These are phyloP conservation scores for Saccharomyces paradoxus DNA, from an alignment of 805 yeast species.

Conservation along the genomic window DNA sequence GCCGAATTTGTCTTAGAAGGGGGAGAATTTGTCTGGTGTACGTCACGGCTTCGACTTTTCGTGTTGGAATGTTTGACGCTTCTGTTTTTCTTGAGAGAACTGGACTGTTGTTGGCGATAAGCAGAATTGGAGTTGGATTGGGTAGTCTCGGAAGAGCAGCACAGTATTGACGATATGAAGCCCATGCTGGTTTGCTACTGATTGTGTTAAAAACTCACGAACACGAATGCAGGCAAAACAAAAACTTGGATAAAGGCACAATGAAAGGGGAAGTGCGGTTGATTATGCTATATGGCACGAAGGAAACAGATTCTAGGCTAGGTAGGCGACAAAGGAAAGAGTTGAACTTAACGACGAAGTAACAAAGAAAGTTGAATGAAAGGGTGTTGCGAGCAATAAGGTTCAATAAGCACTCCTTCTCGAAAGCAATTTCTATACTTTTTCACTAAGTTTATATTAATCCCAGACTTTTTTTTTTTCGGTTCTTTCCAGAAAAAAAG, in stretches of 20 bases:
- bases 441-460: background rate
- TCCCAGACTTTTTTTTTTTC: background rate
- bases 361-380: background rate
- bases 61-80: constrained; percentile 5
- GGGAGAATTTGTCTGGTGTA: constrained; percentile 4
- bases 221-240: background rate
- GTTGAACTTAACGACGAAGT: background rate
- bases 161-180: constrained; percentile 5
- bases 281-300: background rate
- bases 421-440: background rate
- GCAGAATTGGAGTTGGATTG: constrained; percentile 6
- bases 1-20: background rate
- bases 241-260: background rate
- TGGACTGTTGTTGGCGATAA: background rate
- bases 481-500: background rate
- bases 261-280: background rate
- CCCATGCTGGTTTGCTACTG: background rate
- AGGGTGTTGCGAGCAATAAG: background rate
- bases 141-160: constrained; percentile 14
- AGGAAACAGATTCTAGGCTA: background rate
- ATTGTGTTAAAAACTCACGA: background rate
- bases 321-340: background rate
- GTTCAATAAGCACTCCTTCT: background rate
- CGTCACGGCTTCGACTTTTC: background rate
- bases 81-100: constrained; percentile 6